Conservation (phyloP, 306 rosid species). For the Dryas drummondii region DNA sequence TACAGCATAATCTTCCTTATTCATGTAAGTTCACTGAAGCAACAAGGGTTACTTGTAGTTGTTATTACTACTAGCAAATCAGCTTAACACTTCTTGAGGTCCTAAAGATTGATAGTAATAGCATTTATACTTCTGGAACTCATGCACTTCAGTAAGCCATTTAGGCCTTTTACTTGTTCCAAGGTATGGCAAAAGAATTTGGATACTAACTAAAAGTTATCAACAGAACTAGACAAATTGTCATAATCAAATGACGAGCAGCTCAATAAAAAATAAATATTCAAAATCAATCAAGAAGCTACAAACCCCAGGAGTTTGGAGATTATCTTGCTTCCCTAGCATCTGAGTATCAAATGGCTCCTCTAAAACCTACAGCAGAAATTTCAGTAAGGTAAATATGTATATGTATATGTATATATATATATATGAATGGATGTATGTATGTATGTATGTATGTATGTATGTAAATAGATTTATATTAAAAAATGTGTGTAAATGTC, state of each 20-base stretch:
- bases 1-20: background rate
- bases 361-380: slow-evolving; percentile 52
- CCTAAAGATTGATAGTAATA: background rate
- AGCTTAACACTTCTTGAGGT: slow-evolving; percentile 8
- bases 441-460: background rate
- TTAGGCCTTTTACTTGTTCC: background rate
- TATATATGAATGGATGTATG: background rate
- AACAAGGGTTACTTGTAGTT: background rate
- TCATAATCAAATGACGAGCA: background rate
- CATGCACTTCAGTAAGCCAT: background rate
- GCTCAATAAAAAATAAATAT: slow-evolving; percentile 1
- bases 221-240: background rate
- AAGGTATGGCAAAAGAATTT: background rate
- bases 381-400: slow-evolving; percentile 7
- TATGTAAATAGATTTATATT: no score
- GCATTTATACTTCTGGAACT: background rate
- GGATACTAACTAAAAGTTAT: slow-evolving; percentile 2
- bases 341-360: slow-evolving; percentile 63
- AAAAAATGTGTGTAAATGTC: no score
- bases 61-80: background rate
- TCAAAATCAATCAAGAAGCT: slow-evolving; percentile 16
- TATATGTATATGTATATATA: background rate
- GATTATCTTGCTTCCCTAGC: slow-evolving; percentile 52
- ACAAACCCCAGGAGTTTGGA: slow-evolving; percentile 75
- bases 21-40: background rate